phyloP scores from a whole-genome alignment of 2,329 filamentous ascomycete genomes.

The Endocalyx cinctus region DNA sequence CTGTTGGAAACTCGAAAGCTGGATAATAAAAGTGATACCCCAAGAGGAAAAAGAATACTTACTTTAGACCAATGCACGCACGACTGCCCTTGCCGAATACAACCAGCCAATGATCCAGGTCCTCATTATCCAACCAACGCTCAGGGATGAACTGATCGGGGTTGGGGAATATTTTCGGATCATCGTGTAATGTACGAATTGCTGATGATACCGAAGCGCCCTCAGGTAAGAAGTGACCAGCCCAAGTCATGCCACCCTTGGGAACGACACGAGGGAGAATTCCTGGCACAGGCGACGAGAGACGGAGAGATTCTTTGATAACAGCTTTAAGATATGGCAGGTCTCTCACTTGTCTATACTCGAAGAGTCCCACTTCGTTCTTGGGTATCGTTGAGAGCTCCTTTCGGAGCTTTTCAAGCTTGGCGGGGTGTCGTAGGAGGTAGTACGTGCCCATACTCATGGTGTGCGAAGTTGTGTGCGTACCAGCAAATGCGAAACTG shows the following conservation, averaged over 20 bases:
- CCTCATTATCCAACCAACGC: constrained; percentile 11
- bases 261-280: neutral
- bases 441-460: constrained; percentile 4
- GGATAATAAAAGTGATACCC: neutral
- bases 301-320: constrained; percentile 1
- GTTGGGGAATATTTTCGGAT: constrained; percentile 14
- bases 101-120: constrained; percentile 10
- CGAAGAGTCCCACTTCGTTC: neutral
- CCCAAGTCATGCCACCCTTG: neutral
- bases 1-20: no score
- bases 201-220: constrained; percentile 1
- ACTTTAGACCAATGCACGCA: constrained; percentile 16
- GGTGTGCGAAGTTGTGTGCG: constrained; percentile 1
- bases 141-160: constrained; percentile 13
- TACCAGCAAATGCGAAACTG: constrained; percentile 2
- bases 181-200: constrained; percentile 11
- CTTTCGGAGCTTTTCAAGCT: no score
- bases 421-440: no score
- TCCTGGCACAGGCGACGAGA: neutral
- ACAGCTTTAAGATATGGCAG: constrained; percentile 1
- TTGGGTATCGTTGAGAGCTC: no score
- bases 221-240: constrained; percentile 1
- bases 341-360: constrained; percentile 1
- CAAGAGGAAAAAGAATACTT: neutral
- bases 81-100: constrained; percentile 17